phyloP scores from a whole-genome alignment of 2,329 filamentous ascomycete species.

The Fusarium phyllophilum region DNA sequence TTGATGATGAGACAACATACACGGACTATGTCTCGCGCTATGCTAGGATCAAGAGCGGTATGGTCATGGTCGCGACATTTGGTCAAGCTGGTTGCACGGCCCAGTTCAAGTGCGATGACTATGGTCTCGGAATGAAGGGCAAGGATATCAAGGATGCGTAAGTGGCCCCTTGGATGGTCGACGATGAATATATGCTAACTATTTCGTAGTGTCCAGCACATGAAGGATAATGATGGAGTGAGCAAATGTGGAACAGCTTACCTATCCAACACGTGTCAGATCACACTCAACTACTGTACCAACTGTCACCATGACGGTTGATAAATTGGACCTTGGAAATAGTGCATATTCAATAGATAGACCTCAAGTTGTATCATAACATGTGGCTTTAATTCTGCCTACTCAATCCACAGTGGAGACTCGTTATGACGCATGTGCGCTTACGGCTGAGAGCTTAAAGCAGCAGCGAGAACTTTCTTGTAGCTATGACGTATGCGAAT shows the following conservation, averaged over 20 bases:
- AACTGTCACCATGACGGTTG: slow-evolving; percentile 17
- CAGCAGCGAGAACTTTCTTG: no score
- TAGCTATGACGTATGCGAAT: no score
- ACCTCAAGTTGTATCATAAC: no score
- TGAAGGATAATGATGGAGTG: slow-evolving; percentile 27
- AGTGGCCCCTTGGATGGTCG: background rate
- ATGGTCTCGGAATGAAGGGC: slow-evolving; percentile 29
- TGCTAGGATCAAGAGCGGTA: slow-evolving; percentile 7
- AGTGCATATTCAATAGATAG: no score
- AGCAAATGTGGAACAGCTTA: slow-evolving; percentile 29
- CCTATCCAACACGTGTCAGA: slow-evolving; percentile 21
- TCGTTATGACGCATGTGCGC: no score
- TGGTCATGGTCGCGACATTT: slow-evolving; percentile 4
- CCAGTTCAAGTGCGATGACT: slow-evolving; percentile 26
- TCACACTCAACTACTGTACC: slow-evolving; percentile 30
- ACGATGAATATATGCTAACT: background rate
- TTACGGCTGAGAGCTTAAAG: no score
- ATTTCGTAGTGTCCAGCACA: background rate
- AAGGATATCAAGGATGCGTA: slow-evolving; percentile 31
- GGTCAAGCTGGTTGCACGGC: slow-evolving; percentile 27
- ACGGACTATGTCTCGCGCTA: slow-evolving; percentile 17
- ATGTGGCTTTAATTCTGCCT: no score
- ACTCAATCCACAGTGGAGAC: no score
- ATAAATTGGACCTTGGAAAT: background rate
- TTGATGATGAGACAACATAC: slow-evolving; percentile 21